Conservation (phyloP, 768 basidiomycete species). For the Boletus reticulatus region DNA sequence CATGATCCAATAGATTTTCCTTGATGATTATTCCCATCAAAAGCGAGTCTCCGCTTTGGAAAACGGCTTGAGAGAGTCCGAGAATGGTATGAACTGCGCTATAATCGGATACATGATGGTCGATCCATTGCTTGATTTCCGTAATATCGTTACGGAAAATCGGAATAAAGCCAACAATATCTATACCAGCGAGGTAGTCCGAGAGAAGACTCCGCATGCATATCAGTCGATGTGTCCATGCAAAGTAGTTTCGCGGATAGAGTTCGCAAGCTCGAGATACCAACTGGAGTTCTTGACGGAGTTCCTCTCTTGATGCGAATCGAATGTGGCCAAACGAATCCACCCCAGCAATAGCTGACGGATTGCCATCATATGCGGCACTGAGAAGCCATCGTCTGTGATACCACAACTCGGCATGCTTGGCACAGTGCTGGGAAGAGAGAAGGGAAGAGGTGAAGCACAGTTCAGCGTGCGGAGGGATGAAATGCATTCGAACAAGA, state of each 20-base stretch:
- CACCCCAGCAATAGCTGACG: neutral
- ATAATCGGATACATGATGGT: constrained; percentile 64
- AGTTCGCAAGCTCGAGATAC: constrained; percentile 51
- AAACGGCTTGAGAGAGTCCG: constrained; percentile 28
- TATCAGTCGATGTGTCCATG: constrained; percentile 63
- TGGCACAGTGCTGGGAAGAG: constrained; percentile 53
- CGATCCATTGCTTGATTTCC: constrained; percentile 50
- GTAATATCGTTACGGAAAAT: constrained; percentile 41
- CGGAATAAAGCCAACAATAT: constrained; percentile 17
- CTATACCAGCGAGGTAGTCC: constrained; percentile 15
- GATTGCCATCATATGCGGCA: constrained; percentile 28
- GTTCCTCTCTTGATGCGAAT: constrained; percentile 31
- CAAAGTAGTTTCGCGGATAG: constrained; percentile 74
- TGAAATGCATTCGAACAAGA: constrained; percentile 38
- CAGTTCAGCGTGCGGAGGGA: constrained; percentile 48
- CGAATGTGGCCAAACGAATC: constrained; percentile 1
- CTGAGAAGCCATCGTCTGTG: constrained; percentile 66
- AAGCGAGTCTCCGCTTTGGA: constrained; percentile 2
- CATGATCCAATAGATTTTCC: constrained; percentile 35
- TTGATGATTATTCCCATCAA: constrained; percentile 3
- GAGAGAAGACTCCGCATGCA: constrained; percentile 37
- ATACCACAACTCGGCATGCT: constrained; percentile 68
- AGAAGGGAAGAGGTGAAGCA: constrained; percentile 44
- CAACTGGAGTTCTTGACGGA: constrained; percentile 49
- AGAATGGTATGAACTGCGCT: constrained; percentile 59